Evolutionary conservation across 2,329 filamentous ascomycete species (phyloP).

Genomic region (Pseudopyricularia javanii): DNA sequence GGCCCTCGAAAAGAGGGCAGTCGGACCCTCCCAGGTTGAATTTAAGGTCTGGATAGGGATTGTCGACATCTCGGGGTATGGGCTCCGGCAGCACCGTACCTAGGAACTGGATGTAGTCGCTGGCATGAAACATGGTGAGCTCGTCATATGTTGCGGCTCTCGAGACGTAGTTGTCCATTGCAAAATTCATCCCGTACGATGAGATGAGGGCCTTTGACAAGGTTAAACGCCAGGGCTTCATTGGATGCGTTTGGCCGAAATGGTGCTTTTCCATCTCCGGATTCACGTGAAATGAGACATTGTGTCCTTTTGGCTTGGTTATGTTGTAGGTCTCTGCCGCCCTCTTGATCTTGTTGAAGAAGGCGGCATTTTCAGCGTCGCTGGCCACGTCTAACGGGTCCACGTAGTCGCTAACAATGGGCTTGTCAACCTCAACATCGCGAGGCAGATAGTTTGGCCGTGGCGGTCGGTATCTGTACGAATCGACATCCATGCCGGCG

Average conservation of each 20-base stretch:
- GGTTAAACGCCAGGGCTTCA: conserved; percentile 97
- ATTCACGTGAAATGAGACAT: conserved; percentile 91
- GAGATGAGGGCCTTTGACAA: conserved; percentile 91
- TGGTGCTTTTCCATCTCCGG: conserved; percentile 92
- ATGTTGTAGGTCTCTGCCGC: conserved; percentile 54
- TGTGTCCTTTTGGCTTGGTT: conserved; percentile 70
- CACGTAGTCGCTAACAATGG: conserved; percentile 38
- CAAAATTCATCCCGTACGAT: conserved; percentile 88
- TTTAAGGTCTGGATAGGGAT: conserved; percentile 48
- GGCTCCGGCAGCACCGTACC: conserved; percentile 56
- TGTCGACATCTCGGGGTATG: conserved; percentile 52
- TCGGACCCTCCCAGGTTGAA: conserved; percentile 88
- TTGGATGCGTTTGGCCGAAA: conserved; percentile 92
- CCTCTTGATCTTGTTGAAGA: conserved; percentile 44
- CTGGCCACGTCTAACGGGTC: conserved; percentile 35
- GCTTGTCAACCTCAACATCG: conserved; percentile 33
- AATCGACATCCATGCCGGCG: conserved; percentile 25
- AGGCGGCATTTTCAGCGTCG: conserved; percentile 43
- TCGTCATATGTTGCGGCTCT: conserved; percentile 79
- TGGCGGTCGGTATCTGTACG: conserved; percentile 40
- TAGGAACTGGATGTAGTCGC: conserved; percentile 85
- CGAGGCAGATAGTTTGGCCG: conserved; percentile 50
- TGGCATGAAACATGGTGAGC: conserved; percentile 73
- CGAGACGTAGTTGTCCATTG: conserved; percentile 88
- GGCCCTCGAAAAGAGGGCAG: conserved; percentile 90